A percentile compares a stretch with the other conserved stretches of the same genome.
These are phyloP conservation scores for Beauveria pseudobassiana DNA, from an alignment of 2,329 filamentous ascomycete genomes.

Conservation along the genomic window DNA sequence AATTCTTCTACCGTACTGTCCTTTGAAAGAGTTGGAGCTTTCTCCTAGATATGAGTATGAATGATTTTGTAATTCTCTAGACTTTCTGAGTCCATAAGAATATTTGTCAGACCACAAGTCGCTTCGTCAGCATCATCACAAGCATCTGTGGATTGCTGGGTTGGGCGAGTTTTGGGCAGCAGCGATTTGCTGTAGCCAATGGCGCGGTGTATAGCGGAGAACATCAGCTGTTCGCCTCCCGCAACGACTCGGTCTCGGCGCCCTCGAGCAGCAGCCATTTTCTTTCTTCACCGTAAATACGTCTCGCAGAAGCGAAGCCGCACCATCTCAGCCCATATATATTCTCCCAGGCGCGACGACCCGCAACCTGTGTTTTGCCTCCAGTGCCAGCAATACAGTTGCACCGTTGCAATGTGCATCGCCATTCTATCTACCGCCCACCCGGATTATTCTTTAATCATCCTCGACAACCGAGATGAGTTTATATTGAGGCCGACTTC, in stretches of 20 bases:
- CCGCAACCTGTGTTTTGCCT: background rate
- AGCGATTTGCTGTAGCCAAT: conserved; percentile 2
- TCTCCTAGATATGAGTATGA: no score
- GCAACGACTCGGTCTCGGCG: background rate
- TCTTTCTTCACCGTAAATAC: background rate
- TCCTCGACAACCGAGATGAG: conserved; percentile 73
- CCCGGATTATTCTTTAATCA: conserved; percentile 65
- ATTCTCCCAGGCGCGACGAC: background rate
- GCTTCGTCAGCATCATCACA: background rate
- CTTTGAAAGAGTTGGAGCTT: background rate
- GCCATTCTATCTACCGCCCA: conserved; percentile 68
- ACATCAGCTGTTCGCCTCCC: background rate
- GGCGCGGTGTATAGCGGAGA: conserved; percentile 2
- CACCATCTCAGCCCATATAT: background rate
- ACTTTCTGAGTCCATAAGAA: background rate
- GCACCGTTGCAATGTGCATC: conserved; percentile 68
- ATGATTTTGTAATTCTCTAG: background rate
- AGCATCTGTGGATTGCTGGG: background rate
- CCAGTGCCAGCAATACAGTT: conserved; percentile 42
- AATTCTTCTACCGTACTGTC: background rate
- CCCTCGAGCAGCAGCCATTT: background rate
- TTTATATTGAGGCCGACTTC: conserved; percentile 59
- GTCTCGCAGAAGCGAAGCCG: background rate
- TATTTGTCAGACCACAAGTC: no score
- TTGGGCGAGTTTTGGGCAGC: conserved; percentile 7